Conservation (phyloP, 140 eudicot species). For the Anethum foeniculum region DNA sequence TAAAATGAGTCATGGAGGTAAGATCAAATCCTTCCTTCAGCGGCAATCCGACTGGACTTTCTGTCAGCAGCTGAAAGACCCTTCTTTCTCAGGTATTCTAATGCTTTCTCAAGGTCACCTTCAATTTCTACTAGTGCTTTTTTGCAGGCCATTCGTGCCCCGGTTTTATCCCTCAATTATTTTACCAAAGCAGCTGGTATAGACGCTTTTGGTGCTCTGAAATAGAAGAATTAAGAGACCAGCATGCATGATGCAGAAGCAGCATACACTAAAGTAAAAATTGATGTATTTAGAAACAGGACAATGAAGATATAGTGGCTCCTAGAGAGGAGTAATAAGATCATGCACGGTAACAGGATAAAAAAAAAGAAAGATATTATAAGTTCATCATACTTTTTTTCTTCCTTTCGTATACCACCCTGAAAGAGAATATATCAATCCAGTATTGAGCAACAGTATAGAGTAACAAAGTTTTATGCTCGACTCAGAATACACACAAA, state of each 20-base stretch:
- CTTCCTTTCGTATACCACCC: background rate
- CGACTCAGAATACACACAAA: too few relatives aligned
- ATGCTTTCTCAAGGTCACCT: constrained; percentile 84
- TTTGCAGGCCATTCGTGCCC: constrained; percentile 99
- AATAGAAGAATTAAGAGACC: background rate
- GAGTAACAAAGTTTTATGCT: too few relatives aligned
- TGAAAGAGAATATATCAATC: too few relatives aligned
- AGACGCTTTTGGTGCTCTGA: constrained; percentile 59
- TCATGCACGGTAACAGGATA: too few relatives aligned
- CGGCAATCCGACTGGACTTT: constrained; percentile 80
- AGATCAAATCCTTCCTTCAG: constrained; percentile 90
- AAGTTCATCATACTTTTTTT: background rate
- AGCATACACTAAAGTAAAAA: background rate
- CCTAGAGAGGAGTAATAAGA: background rate
- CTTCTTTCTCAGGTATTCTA: constrained; percentile 82
- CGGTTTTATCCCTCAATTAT: constrained; percentile 85
- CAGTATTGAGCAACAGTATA: too few relatives aligned
- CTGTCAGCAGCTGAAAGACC: constrained; percentile 96
- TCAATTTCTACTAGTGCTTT: constrained; percentile 88
- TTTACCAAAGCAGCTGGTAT: constrained; percentile 86
- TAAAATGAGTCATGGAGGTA: constrained; percentile 70
- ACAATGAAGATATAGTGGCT: background rate
- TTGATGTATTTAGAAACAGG: background rate
- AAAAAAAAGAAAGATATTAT: background rate
- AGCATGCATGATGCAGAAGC: background rate